A percentile compares a stretch with the other conserved stretches of the same genome.
These are phyloP conservation scores for Panellus pusillus DNA, from an alignment of 768 basidiomycete species.

Conservation along the genomic window DNA sequence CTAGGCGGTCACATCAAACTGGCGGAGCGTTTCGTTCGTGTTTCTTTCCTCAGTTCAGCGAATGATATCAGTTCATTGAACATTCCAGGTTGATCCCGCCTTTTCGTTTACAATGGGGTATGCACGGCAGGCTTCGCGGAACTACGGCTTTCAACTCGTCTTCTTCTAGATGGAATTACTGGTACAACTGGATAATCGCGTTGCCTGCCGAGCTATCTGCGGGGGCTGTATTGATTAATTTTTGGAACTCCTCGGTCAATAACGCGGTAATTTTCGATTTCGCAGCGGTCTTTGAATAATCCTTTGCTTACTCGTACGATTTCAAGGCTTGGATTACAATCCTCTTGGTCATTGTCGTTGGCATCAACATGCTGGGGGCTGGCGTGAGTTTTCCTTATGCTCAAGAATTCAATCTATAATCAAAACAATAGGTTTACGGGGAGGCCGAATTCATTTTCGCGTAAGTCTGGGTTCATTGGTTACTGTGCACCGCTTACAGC, in stretches of 20 bases:
- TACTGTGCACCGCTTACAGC: not conserved
- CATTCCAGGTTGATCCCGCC: conserved; percentile 46
- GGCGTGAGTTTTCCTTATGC: conserved; percentile 39
- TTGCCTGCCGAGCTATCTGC: conserved; percentile 31
- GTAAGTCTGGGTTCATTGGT: conserved; percentile 35
- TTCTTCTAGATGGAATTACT: too few species aligned
- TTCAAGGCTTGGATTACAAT: conserved; percentile 34
- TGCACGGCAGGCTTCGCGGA: conserved; percentile 11
- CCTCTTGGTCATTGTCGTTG: conserved; percentile 56
- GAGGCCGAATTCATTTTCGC: conserved; percentile 89
- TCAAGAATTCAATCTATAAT: too few species aligned
- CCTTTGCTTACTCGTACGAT: too few species aligned
- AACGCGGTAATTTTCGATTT: conserved; percentile 79
- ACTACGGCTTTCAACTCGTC: too few species aligned
- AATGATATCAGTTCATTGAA: not conserved
- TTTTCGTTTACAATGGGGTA: conserved; percentile 60
- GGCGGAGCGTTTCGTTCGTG: conserved; percentile 69
- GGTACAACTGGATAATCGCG: conserved; percentile 28
- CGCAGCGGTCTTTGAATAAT: conserved; percentile 17
- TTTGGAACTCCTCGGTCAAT: conserved; percentile 58
- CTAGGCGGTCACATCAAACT: conserved; percentile 73
- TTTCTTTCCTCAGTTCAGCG: not conserved
- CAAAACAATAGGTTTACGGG: conserved; percentile 45
- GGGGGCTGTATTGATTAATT: conserved; percentile 74
- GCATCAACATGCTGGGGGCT: conserved; percentile 75